Base-by-base conservation (phyloP, 2,329 filamentous ascomycete species). In the Achaetomium macrosporum region DNA sequence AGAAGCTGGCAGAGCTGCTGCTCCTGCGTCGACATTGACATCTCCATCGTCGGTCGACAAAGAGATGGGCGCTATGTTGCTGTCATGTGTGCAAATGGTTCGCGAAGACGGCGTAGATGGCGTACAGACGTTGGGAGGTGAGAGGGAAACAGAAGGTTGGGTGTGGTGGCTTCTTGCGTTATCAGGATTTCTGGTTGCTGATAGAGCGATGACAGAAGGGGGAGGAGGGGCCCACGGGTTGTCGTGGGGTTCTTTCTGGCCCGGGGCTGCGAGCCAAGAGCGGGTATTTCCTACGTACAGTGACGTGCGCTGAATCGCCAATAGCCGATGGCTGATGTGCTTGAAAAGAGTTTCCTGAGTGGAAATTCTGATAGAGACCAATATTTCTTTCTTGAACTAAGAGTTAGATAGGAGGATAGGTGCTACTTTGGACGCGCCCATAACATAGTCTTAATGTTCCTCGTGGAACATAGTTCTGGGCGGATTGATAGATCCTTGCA, bases 1-100 rank as follows among this genome's bases (percentile, higher is more conserved):
- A 99, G 81, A 65, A 88, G 83, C 68, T 87, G 82, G 69, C 88
- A 91, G 71, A 97, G 87, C 75, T 87, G 84, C 72, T 80, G 84
- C 77, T 96, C 90, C 68, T 83, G 81, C 16, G 81, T 83, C 58
- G 81, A 78, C 73, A 83, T 77, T 50, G 69, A 59, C 57, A 71
- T 63, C 58, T 78, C 77, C 79, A 83, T 83, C 25, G 58, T 64
- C 54, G 50, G 36, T 54, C 36, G 44, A 55, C 49, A 41, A 25
- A 42, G n/a, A 19, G 19, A 45, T 13, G n/a, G 4, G 13, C 5
- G 25, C 25, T 53, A 53, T 13, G 15, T n/a, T 41, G 35, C 29
- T 29, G 42, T 45, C 51, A 53, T 53, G 46, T 41, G 51, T 29
- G 46, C 46, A 45, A 37, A 13, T 11, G 35, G n/a, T 19, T 25